Percentiles rank a stretch among this genome's conserved stretches.
phyloP scores from a whole-genome alignment of 352 stramenopile genomes.

The Pythium guiyangense region DNA sequence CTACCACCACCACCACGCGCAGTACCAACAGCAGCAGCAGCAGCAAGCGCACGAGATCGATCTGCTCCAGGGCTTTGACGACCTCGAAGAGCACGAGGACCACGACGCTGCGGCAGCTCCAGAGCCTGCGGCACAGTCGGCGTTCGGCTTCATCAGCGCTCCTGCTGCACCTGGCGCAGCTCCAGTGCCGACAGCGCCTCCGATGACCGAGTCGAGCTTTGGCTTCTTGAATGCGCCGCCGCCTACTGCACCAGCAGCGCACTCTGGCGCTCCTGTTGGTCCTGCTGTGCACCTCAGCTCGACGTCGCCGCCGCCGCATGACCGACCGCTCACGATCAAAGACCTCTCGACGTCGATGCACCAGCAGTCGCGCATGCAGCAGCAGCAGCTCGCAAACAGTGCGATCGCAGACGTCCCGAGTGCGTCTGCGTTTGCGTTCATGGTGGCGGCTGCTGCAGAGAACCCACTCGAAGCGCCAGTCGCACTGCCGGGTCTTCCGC shows the following conservation, averaged over 20 bases:
- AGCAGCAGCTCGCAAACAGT: constrained; percentile 5
- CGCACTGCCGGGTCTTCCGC: constrained; percentile 13
- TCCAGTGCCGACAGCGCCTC: constrained; percentile 16
- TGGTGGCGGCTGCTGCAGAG: constrained; percentile 15
- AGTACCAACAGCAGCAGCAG: constrained; percentile 1
- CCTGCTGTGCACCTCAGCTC: constrained; percentile 9
- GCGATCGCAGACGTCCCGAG: constrained; percentile 8
- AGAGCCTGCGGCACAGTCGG: constrained; percentile 15
- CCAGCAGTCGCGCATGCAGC: not conserved
- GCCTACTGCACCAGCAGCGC: not conserved
- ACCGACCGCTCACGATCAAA: constrained; percentile 14
- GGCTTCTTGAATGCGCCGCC: constrained; percentile 25
- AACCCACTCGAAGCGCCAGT: not conserved
- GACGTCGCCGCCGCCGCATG: constrained; percentile 8
- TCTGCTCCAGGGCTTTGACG: constrained; percentile 14
- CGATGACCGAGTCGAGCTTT: constrained; percentile 31
- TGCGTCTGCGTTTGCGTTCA: constrained; percentile 50
- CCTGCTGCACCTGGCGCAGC: not conserved
- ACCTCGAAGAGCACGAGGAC: not conserved
- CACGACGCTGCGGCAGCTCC: not conserved
- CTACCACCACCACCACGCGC: not conserved
- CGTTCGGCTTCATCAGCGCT: constrained; percentile 33
- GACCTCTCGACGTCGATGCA: constrained; percentile 8
- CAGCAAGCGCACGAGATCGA: constrained; percentile 10
- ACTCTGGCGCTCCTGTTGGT: not conserved